Evolutionary conservation across 139 green algal genomes (phyloP), one percentile per base, ranked within the genome.

Genomic region (Volvox reticuliferus): DNA sequence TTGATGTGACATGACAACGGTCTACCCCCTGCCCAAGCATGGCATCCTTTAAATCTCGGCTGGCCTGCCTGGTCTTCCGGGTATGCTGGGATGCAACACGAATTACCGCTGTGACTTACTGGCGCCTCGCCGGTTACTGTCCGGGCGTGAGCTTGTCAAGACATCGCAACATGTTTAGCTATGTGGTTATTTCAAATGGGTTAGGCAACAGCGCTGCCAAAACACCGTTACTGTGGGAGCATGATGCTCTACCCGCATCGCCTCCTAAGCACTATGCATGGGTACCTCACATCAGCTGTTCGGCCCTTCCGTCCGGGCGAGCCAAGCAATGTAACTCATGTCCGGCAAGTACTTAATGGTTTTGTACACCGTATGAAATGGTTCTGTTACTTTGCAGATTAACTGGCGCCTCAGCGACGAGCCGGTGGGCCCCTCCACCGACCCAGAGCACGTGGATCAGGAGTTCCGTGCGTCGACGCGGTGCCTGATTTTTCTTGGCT

Each of bases 401-500:
- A 89, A 89, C 35, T 99, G 98, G 97, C 94, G 97, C n/a, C 93
- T 99, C 13, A 95, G 90, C 24, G 94, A 99, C 83, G 97, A 99
- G 84, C 91, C 94, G 0, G 67, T 98, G 18, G 86, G 69, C 13
- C 50, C 91, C 2, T 89, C 92, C 78, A 94, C 90, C 17, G 79
- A 94, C 50, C 88, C 88, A 22, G 93, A 93, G 14, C 93, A 95
- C 35, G 69, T 30, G 17, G 90, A 96, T 5, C 91, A 94, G 2
- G 92, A 87, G 0, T 93, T 95, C 83, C 83, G 95, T 0, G 87
- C 89, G 17, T n/a, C 20, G 50, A 93, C 91, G 1, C 94, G 95
- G 35, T 91, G 82, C 77, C 97, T 97, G 86, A 99, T 99, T 36
- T 99, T 99, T 90, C 94, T 99, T 36, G 98, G 97, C 2, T 99